Conservation (phyloP, 441 rosid genomes). For the Adansonia grandidieri region DNA sequence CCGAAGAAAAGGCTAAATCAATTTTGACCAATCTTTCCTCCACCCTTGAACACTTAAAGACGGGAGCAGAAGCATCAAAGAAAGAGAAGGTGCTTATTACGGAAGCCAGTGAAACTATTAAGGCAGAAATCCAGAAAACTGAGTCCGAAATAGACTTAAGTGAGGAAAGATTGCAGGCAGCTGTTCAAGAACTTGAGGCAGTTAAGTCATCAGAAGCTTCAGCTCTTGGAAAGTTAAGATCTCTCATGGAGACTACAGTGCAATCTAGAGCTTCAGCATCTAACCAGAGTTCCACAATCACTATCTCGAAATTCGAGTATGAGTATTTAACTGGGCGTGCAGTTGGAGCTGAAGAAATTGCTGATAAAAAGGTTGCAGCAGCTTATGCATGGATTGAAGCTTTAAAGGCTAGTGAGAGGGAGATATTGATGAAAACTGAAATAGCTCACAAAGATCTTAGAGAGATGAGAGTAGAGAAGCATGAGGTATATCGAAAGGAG, state of each 20-base stretch:
- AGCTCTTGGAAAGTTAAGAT: slow-evolving; percentile 58
- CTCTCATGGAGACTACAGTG: slow-evolving; percentile 48
- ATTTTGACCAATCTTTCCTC: slow-evolving; percentile 49
- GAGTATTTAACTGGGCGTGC: slow-evolving; percentile 76
- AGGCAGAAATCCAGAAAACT: slow-evolving; percentile 50
- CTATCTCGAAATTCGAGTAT: slow-evolving; percentile 76
- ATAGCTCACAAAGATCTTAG: slow-evolving; percentile 47
- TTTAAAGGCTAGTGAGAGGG: slow-evolving; percentile 72
- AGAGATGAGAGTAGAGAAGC: slow-evolving; percentile 56
- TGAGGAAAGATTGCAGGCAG: slow-evolving; percentile 58
- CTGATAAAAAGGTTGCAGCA: slow-evolving; percentile 80
- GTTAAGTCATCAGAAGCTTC: slow-evolving; percentile 59
- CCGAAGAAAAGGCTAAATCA: slow-evolving; percentile 59
- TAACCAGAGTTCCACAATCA: slow-evolving; percentile 45
- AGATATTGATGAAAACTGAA: slow-evolving; percentile 63
- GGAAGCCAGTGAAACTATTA: slow-evolving; percentile 54
- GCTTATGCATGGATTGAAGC: slow-evolving; percentile 90
- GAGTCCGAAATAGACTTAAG: slow-evolving; percentile 49
- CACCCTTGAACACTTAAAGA: slow-evolving; percentile 62
- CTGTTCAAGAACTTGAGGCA: slow-evolving; percentile 63
- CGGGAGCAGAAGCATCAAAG: slow-evolving; percentile 59
- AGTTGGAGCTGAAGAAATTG: slow-evolving; percentile 65
- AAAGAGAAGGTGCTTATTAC: slow-evolving; percentile 50
- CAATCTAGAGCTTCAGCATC: slow-evolving; percentile 55
- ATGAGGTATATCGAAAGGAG: slow-evolving; percentile 42